Evolutionary conservation across 129 eudicot genomes (phyloP), one percentile per base, ranked within the genome.

Genomic region (Mikania micrantha): DNA sequence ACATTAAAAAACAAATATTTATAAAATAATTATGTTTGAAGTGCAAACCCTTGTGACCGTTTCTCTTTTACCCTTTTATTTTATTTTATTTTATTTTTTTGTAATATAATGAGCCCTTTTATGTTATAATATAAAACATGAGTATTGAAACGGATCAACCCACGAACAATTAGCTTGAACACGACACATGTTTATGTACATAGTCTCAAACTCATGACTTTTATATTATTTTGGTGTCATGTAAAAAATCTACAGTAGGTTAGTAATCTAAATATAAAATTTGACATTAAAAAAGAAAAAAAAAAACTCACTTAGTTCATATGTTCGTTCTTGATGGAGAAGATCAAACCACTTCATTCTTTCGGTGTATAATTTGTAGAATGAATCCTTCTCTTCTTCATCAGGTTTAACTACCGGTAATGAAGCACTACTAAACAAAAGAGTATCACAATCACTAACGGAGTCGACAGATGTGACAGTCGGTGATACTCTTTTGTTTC

Each of bases 331-430:
- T 11, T 75, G 84, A 50, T 60, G 79, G 32, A 88, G 86, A 66
- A 82, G 71, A 69, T 84, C 90, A 65, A 81, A 87, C 88, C 89
- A 87, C 24, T 68, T 82, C 90, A 87, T 82, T 73, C 78, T 79
- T 74, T 82, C 82, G 0, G 41, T 69, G 61, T 87, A 84, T 41
- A 25, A 66, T 19, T 79, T 31, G 67, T 87, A 77, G 52, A 87
- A 77, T 24, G 76, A 65, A 59, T 81, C 83, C 66, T 68, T 38
- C 48, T 73, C 72, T 75, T 69, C 75, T 35, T 69, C 67, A 3
- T 67, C 52, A 48, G 42, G 62, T 45, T 58, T 67, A 57, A 25
- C 41, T 1, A 35, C 71, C 15, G 13, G 4, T 73, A 64, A 52
- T 1, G 77, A 64, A n/a, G 65, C n/a, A n/a, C n/a, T n/a, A n/a